Base-by-base conservation (phyloP, 306 rosid genomes). In the Dalbergia oliveri region DNA sequence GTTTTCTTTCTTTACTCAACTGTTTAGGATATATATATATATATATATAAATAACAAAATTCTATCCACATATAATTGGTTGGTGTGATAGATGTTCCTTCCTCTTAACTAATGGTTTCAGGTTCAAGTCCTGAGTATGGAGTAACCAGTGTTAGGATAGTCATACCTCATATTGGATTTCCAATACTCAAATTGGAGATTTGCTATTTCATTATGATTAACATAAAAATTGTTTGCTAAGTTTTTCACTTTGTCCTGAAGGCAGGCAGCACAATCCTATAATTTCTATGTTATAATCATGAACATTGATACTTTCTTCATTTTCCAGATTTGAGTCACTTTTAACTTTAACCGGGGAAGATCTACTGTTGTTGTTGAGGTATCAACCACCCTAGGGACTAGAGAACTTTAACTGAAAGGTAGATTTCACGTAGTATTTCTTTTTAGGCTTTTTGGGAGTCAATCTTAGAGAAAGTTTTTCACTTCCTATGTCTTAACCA, bases 191-290 rank as follows among this genome's bases (percentile, higher is more conserved):
- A 26, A 1, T 1, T 1, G 31, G 31, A 26, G 31, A 26, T 1
- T 26, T 26, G 31, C 31, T 26, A 26, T 54, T 43, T 43, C 3
- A 72, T 23, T 66, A 72, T 35, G 57, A 77, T 49, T 58, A 65
- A 77, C 63, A 81, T 12, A 72, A 73, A 67, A 68, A 10, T 45
- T 74, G 59, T 78, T 66, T 3, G 56, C 19, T 26, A 51, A 12
- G 75, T 79, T 85, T 77, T 72, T 69, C 54, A 34, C 67, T 74
- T 74, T 86, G 89, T 69, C 84, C 54, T 54, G 76, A 16, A 18
- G 81, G 76, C 12, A 79, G 86, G 84, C 69, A 70, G 80, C 89
- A 82, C 43, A 82, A 74, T 79, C 82, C 78, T 31, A 41, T 9
- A 49, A 49, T 75, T 75, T 61, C 13, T 31, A 75, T 62, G 62